Base-by-base conservation (phyloP, 768 basidiomycete genomes). In the Leccinum broughii region DNA sequence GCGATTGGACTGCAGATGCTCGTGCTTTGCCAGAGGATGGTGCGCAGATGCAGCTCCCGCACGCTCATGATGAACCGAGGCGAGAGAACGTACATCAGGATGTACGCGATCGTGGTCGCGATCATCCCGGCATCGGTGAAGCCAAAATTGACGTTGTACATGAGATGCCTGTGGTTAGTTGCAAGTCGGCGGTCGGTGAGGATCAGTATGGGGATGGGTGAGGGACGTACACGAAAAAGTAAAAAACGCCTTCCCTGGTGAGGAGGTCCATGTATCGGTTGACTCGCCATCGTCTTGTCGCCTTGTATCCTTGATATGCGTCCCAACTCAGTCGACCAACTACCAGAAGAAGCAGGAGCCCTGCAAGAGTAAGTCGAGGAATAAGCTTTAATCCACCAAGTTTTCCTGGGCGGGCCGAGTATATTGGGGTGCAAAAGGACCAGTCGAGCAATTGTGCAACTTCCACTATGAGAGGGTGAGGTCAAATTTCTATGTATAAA, bases 11-110 rank as follows among this genome's bases (percentile, higher is more conserved):
- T 10, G 41, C n/a, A 10, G n/a, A 44, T n/a, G 41, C 41, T 44
- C 41, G n/a, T 9, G 41, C 8, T 15, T 15, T 35, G 48, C 20
- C 26, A 4, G 6, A 17, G 3, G 14, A 48, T 6, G n/a, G 15
- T 56, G 17, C 14, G 44, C 6, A 11, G 1, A 49, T 65, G 30
- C 50, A 63, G 1, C 28, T 60, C 61, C 11, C 68, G 65, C 28
- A 69, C 52, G 51, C 41, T 65, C 20, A 68, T 52, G 28, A 68
- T 59, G 51, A 68, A 69, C 8, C 68, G 65, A 10, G 68, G 63
- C 3, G 63, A 30, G 51, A 68, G 51, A 9, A 41, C n/a, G 17
- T 53, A 67, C 56, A 65, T 24, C 4, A 50, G 3, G 35, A 58
- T 13, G 49, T 28, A 24, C 15, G 34, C 4, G 28, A 61, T 0